A percentile compares a stretch with the other conserved stretches of the same genome.
Evolutionary conservation across 1,284 basidiomycete species (phyloP).

Genomic region (Pseudozyma flocculosa): DNA sequence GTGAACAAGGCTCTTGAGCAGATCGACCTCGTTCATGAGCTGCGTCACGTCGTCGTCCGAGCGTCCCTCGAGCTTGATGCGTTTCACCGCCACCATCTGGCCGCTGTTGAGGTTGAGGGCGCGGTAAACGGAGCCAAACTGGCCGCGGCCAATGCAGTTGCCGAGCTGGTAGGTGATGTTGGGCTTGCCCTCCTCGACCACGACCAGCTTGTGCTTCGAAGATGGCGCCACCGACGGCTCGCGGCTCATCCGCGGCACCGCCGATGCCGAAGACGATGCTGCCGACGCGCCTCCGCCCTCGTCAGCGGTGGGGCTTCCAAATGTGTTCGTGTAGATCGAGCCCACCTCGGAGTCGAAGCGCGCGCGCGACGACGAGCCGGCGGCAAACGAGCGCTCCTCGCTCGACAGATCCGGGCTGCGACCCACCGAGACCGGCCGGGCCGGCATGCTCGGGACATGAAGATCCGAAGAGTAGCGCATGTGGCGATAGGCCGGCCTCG

Average conservation of each 20-base stretch:
- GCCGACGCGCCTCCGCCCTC: too few relatives aligned
- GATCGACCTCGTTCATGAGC: conserved; percentile 98
- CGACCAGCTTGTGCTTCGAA: conserved; percentile 70
- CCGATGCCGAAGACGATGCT: too few relatives aligned
- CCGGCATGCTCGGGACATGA: conserved; percentile 23
- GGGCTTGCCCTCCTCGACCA: conserved; percentile 77
- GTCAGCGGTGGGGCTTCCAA: conserved; percentile 37
- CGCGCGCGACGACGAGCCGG: conserved; percentile 24
- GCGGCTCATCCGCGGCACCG: conserved; percentile 16
- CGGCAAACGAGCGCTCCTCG: conserved; percentile 26
- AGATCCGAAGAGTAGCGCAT: conserved; percentile 49
- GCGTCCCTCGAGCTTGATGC: conserved; percentile 92
- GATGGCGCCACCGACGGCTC: conserved; percentile 10
- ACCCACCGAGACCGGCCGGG: conserved; percentile 10
- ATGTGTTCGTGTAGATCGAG: conserved; percentile 46
- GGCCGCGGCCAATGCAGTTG: conserved; percentile 91
- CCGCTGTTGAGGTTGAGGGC: conserved; percentile 74
- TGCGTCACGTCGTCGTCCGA: conserved; percentile 99
- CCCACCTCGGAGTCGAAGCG: conserved; percentile 46
- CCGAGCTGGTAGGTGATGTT: conserved; percentile 68
- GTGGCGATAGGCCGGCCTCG: conserved; percentile 35
- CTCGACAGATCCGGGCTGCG: conserved; percentile 21
- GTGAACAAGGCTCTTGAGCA: conserved; percentile 93
- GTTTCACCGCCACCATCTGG: conserved; percentile 70
- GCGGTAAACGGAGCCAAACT: conserved; percentile 92